These are phyloP conservation scores for Dipteronia sinensis DNA, from an alignment of 345 rosid genomes.

Conservation along the genomic window DNA sequence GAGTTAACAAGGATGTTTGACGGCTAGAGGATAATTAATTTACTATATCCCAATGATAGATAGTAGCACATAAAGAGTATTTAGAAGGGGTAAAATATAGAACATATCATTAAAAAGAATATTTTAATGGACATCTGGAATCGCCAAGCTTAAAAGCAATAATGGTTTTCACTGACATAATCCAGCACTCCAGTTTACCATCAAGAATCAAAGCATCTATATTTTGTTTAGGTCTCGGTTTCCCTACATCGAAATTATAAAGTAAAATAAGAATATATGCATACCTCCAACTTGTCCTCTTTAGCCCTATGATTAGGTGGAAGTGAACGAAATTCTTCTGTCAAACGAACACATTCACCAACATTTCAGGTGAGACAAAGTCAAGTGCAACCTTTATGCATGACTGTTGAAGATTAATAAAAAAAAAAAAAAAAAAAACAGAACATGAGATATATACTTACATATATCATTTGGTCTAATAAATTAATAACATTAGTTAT, in stretches of 20 bases:
- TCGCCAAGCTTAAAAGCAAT: not conserved
- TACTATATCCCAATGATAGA: not conserved
- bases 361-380: conserved; percentile 64
- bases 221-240: too few relatives aligned
- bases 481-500: not conserved
- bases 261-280: conserved; percentile 3
- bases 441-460: conserved; percentile 5
- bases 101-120: not conserved
- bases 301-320: conserved; percentile 48
- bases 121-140: not conserved
- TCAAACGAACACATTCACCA: conserved; percentile 53
- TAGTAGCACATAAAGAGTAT: too few relatives aligned
- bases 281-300: conserved; percentile 56
- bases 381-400: conserved; percentile 56
- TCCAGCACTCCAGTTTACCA: not conserved
- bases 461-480: too few relatives aligned
- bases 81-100: too few relatives aligned
- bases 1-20: not conserved
- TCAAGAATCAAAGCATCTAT: not conserved
- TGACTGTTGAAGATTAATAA: conserved; percentile 34
- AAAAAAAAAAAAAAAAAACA: not conserved
- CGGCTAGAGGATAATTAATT: not conserved
- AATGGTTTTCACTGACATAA: not conserved
- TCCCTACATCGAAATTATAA: too few relatives aligned
- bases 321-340: conserved; percentile 56